Evolutionary conservation across 371 early-diverging fungal genomes (phyloP).

Genomic region (Actinomortierella wolfii): DNA sequence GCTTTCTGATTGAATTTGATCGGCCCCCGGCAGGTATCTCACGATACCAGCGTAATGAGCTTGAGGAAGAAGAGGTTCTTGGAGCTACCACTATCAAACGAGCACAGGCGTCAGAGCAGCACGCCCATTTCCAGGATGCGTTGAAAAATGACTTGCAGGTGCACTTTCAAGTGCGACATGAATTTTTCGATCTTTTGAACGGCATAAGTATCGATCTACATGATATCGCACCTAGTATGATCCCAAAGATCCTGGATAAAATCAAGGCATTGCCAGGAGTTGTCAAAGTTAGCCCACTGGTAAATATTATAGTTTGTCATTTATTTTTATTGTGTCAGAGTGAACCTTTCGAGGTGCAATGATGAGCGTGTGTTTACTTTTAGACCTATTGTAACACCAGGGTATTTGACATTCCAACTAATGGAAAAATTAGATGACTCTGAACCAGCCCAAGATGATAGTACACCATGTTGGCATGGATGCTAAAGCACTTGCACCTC

Average conservation of each 20-base stretch:
- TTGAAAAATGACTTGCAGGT: conserved; percentile 15
- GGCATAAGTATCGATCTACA: conserved; percentile 35
- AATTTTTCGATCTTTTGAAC: conserved; percentile 34
- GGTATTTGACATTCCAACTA: too few relatives aligned
- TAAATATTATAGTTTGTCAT: too few relatives aligned
- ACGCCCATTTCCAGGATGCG: conserved; percentile 9
- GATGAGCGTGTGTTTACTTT: too few relatives aligned
- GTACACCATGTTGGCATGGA: conserved; percentile 16
- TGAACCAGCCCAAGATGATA: conserved; percentile 28
- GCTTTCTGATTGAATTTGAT: conserved; percentile 33
- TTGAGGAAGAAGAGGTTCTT: conserved; percentile 10
- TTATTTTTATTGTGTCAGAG: too few relatives aligned
- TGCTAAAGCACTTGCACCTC: conserved; percentile 10
- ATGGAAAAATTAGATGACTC: conserved; percentile 10
- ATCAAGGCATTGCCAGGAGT: conserved; percentile 21
- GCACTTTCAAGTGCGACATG: conserved; percentile 21
- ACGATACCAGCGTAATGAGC: conserved; percentile 14
- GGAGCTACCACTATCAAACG: neutral
- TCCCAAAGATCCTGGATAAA: conserved; percentile 19
- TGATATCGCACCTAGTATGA: conserved; percentile 11
- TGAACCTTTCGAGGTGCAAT: neutral
- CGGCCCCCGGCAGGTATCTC: conserved; percentile 21
- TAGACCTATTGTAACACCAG: too few relatives aligned
- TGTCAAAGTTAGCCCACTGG: conserved; percentile 29
- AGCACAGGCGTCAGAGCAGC: conserved; percentile 18